These are phyloP conservation scores for Ophiostoma ulmi DNA, from an alignment of 2,329 filamentous ascomycete species.

Conservation along the genomic window DNA sequence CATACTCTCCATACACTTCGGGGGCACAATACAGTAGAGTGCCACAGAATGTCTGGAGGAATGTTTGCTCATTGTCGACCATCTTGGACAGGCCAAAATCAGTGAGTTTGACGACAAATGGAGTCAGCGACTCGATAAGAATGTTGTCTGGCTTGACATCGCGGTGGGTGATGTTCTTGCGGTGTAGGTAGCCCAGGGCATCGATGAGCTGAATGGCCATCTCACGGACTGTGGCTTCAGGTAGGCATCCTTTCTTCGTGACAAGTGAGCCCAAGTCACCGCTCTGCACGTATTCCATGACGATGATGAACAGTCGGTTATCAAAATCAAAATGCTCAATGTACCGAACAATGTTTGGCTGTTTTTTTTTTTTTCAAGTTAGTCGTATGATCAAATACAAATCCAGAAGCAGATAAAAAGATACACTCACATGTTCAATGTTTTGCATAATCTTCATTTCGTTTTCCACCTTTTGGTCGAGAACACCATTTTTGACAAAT, in stretches of 20 bases:
- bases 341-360: slow-evolving; percentile 87
- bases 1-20: slow-evolving; percentile 79
- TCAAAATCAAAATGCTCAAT: slow-evolving; percentile 82
- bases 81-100: slow-evolving; percentile 97
- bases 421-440: slow-evolving; percentile 66
- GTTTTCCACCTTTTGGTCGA: slow-evolving; percentile 90
- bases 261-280: slow-evolving; percentile 80
- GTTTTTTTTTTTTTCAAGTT: neutral
- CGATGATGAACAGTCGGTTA: slow-evolving; percentile 82
- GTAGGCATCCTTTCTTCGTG: slow-evolving; percentile 53
- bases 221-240: slow-evolving; percentile 62
- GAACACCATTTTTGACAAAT: slow-evolving; percentile 85
- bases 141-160: slow-evolving; percentile 99
- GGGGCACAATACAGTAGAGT: slow-evolving; percentile 94
- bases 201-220: slow-evolving; percentile 74
- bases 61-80: slow-evolving; percentile 82
- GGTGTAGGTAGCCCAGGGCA: slow-evolving; percentile 81
- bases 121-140: slow-evolving; percentile 66
- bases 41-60: slow-evolving; percentile 92
- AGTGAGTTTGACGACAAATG: slow-evolving; percentile 81
- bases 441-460: slow-evolving; percentile 94
- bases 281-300: slow-evolving; percentile 85
- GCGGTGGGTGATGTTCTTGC: slow-evolving; percentile 87
- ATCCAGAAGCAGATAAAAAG: neutral
- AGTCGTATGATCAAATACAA: neutral